Evolutionary conservation across 2,329 filamentous ascomycete species (phyloP).

Genomic region (Apiospora hydei): DNA sequence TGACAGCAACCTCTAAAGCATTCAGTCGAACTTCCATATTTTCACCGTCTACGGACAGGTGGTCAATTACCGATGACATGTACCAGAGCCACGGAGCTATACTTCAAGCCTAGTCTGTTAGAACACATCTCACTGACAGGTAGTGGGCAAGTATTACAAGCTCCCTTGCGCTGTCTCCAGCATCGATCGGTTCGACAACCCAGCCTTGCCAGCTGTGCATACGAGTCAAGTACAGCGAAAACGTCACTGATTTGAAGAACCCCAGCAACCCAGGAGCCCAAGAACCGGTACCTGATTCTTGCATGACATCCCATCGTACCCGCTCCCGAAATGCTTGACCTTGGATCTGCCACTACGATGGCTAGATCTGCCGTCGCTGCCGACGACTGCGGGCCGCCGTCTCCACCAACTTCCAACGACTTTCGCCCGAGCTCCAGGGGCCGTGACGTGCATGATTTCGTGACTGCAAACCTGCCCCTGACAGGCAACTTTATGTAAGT

Average conservation of each 20-base stretch:
- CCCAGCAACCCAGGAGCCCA: background rate
- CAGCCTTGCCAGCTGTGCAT: background rate
- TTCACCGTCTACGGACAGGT: background rate
- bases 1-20: background rate
- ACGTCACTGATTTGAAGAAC: background rate
- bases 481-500: too few relatives aligned
- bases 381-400: background rate
- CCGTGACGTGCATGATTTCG: constrained; percentile 12
- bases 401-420: background rate
- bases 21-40: background rate
- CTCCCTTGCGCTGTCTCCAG: background rate
- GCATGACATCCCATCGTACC: constrained; percentile 4
- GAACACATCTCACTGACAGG: background rate
- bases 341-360: constrained; percentile 11
- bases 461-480: background rate
- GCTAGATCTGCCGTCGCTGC: constrained; percentile 15
- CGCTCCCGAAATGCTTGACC: constrained; percentile 6
- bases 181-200: background rate
- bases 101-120: too few relatives aligned
- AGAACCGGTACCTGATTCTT: constrained; percentile 25
- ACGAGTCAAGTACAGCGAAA: background rate
- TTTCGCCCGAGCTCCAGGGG: constrained; percentile 1
- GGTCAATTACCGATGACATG: background rate
- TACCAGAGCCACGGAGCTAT: background rate
- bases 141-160: background rate